Evolutionary conservation across 2,329 filamentous ascomycete species (phyloP).

Genomic region (Botryotinia convoluta): DNA sequence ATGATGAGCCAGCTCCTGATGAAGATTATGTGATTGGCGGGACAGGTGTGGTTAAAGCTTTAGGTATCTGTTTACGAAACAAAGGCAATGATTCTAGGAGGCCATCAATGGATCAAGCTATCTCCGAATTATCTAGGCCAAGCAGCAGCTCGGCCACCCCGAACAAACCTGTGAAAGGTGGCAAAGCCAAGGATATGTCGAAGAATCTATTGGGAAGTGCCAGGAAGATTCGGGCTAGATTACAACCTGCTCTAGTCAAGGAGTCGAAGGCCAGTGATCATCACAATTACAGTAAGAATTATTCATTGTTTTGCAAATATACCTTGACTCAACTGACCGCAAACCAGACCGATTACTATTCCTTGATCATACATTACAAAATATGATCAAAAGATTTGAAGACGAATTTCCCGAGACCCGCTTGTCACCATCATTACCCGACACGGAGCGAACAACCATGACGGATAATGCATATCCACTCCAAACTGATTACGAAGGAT

Average conservation of each 20-base stretch:
- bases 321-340: conserved; percentile 7
- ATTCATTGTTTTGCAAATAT: not conserved
- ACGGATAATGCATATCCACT: conserved; percentile 17
- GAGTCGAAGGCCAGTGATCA: conserved; percentile 71
- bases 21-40: conserved; percentile 96
- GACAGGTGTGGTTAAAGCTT: conserved; percentile 89
- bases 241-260: conserved; percentile 79
- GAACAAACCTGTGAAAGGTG: conserved; percentile 43
- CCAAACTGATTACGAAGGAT: conserved; percentile 23
- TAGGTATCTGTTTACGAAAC: conserved; percentile 87
- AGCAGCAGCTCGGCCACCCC: conserved; percentile 48
- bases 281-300: conserved; percentile 68
- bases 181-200: conserved; percentile 86
- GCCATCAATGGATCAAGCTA: conserved; percentile 31
- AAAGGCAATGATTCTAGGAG: conserved; percentile 62
- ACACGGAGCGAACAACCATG: conserved; percentile 3
- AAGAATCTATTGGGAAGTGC: conserved; percentile 85
- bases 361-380: conserved; percentile 81
- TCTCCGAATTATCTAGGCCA: conserved; percentile 28
- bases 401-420: conserved; percentile 93
- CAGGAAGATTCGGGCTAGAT: conserved; percentile 77
- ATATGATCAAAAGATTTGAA: conserved; percentile 94
- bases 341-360: conserved; percentile 69
- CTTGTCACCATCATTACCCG: conserved; percentile 30
- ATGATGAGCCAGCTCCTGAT: conserved; percentile 71